Percentiles rank a stretch among this genome's conserved stretches.
These are phyloP conservation scores for Saccharomycopsis schoenii DNA, from an alignment of 805 yeast genomes.

Conservation along the genomic window DNA sequence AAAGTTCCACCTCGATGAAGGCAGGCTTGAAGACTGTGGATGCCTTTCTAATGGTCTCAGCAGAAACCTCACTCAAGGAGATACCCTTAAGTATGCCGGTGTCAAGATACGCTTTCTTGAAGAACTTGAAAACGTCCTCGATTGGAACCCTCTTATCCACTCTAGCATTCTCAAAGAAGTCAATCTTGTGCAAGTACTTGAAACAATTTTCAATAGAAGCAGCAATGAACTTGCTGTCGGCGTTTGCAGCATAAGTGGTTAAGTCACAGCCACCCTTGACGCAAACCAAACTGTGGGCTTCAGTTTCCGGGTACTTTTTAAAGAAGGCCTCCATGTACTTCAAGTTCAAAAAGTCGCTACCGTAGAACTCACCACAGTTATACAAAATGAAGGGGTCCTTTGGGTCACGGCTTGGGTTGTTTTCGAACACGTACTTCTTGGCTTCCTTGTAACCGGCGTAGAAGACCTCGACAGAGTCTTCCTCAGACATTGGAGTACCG, in stretches of 20 bases:
- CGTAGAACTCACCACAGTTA: constrained; percentile 78
- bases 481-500: constrained; percentile 43
- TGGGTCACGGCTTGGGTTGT: background rate
- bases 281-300: constrained; percentile 46
- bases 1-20: constrained; percentile 71
- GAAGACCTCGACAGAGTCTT: constrained; percentile 44
- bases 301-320: constrained; percentile 42
- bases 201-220: constrained; percentile 38
- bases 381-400: constrained; percentile 23
- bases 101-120: constrained; percentile 45
- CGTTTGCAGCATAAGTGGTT: constrained; percentile 36
- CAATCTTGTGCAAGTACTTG: constrained; percentile 35
- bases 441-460: constrained; percentile 35
- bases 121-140: constrained; percentile 46
- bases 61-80: constrained; percentile 66
- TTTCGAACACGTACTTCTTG: constrained; percentile 31
- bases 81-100: constrained; percentile 59
- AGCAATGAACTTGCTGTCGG: constrained; percentile 37
- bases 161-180: constrained; percentile 66
- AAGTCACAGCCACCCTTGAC: constrained; percentile 55
- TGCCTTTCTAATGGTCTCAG: constrained; percentile 52
- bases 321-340: constrained; percentile 48
- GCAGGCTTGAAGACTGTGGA: constrained; percentile 44
- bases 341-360: constrained; percentile 44
- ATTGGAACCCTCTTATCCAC: constrained; percentile 46